Evolutionary conservation across 768 basidiomycete genomes (phyloP), one percentile per base, ranked within the genome.

Genomic region (button mushroom (Agaricus bisporus)): DNA sequence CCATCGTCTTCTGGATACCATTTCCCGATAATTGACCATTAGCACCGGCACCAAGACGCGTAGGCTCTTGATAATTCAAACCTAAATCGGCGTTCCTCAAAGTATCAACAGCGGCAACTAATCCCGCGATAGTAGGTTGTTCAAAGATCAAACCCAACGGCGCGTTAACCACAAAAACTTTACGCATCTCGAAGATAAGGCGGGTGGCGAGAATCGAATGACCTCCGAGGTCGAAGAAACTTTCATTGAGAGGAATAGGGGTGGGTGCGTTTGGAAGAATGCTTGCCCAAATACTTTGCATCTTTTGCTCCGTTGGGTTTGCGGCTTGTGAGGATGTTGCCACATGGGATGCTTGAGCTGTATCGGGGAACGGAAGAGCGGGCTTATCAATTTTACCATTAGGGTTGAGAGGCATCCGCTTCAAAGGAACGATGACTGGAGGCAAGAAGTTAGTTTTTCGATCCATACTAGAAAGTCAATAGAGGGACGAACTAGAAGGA

Each of bases 311-410:
- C 0, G 92, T 95, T 0, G 88, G 72, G 15, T 74, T 83, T 6
- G 66, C 62, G 7, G 65, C 58, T n/a, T 67, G 61, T 5, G 65
- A 62, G 29, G 69, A 58, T 1, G 79, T 69, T 38, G 79, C 76
- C 39, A 75, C 68, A 18, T 72, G 60, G 6, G 76, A 71, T 1
- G 76, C 78, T 56, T 89, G 84, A 4, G 85, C 89, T 0, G 97
- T 98, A 68, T 99, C 97, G 6, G 97, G 97, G 85, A 98, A 99
- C 10, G 97, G 97, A 43, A 99, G 82, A 0, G 91, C 90, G 0
- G 97, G 95, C 65, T 98, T 99, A 75, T 99, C 97, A 66, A 99
- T 87, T 72, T 99, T 99, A 57, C 97, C 97, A 66, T 98, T 99
- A 6, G 97, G 97, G 63, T 98, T 99, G 48, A 99, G 80, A 17